phyloP scores from a whole-genome alignment of 2,329 filamentous ascomycete species.

The Colletotrichum sp. region DNA sequence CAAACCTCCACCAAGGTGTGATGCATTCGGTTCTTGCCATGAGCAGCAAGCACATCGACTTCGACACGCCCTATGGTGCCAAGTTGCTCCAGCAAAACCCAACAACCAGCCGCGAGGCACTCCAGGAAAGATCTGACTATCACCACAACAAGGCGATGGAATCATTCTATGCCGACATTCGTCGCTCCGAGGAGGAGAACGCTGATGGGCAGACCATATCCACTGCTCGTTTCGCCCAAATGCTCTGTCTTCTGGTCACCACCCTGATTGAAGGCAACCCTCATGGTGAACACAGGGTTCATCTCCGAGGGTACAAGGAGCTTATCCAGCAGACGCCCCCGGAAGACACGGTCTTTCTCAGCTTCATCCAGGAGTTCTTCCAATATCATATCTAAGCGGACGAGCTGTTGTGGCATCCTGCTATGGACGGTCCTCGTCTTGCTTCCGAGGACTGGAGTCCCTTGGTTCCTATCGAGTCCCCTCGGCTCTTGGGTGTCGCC shows the following conservation, averaged over 20 bases:
- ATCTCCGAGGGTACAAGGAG: conserved; percentile 77
- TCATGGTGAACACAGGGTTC: conserved; percentile 76
- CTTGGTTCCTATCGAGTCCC: conserved; percentile 45
- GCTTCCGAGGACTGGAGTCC: conserved; percentile 51
- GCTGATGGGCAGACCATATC: conserved; percentile 51
- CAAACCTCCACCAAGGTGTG: conserved; percentile 77
- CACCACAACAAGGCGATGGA: conserved; percentile 62
- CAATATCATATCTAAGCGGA: conserved; percentile 80
- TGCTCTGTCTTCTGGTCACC: conserved; percentile 65
- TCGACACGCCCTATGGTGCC: conserved; percentile 59
- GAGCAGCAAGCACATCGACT: conserved; percentile 77
- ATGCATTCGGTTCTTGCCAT: conserved; percentile 92
- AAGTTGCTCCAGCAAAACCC: conserved; percentile 57
- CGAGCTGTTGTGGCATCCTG: conserved; percentile 60
- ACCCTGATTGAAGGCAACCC: conserved; percentile 61
- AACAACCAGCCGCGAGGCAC: conserved; percentile 47
- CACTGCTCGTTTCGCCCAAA: conserved; percentile 65
- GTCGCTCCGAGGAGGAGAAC: conserved; percentile 43
- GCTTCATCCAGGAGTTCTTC: conserved; percentile 78
- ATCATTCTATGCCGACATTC: conserved; percentile 54
- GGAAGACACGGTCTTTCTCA: conserved; percentile 67
- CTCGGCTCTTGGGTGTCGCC: conserved; percentile 77
- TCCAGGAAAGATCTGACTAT: conserved; percentile 57
- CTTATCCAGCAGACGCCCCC: conserved; percentile 70
- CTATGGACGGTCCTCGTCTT: conserved; percentile 38